Percentiles rank a stretch among this genome's conserved stretches.
These are phyloP conservation scores for Solanum neorickii DNA, from an alignment of 257 asterid genomes.

Conservation along the genomic window DNA sequence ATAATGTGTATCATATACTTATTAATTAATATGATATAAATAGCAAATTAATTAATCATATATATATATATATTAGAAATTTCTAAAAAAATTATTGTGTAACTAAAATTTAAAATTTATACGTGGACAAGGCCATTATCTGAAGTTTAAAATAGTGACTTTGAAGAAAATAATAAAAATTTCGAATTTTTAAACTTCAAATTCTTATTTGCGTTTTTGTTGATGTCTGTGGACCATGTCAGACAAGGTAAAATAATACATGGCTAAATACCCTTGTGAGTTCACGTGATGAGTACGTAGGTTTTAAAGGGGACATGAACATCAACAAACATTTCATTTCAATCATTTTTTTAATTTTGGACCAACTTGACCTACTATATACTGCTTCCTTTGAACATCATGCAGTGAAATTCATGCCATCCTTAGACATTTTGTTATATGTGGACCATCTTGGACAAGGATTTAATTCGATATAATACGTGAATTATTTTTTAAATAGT, in stretches of 20 bases:
- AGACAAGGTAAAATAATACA: neutral
- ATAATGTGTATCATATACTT: neutral
- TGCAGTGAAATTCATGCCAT: neutral
- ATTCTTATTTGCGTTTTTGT: fast-evolving
- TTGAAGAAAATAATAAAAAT: no score
- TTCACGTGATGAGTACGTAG: neutral
- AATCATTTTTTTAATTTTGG: neutral
- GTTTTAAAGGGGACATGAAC: neutral
- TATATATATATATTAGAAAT: neutral
- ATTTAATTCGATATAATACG: neutral
- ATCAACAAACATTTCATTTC: neutral
- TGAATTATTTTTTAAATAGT: neutral
- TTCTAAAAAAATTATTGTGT: no score
- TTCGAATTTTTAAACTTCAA: neutral
- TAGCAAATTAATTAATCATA: neutral
- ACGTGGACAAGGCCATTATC: neutral
- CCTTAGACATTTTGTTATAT: neutral
- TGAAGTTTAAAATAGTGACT: neutral
- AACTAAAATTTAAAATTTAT: no score
- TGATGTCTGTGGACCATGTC: neutral
- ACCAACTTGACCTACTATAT: neutral
- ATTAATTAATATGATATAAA: neutral
- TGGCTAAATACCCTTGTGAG: neutral
- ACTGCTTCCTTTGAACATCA: neutral
- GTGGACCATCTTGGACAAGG: neutral